A percentile compares a stretch with the other conserved stretches of the same genome.
These are phyloP conservation scores for Sclerotinia minor DNA, from an alignment of 2,329 filamentous ascomycete genomes.

Conservation along the genomic window DNA sequence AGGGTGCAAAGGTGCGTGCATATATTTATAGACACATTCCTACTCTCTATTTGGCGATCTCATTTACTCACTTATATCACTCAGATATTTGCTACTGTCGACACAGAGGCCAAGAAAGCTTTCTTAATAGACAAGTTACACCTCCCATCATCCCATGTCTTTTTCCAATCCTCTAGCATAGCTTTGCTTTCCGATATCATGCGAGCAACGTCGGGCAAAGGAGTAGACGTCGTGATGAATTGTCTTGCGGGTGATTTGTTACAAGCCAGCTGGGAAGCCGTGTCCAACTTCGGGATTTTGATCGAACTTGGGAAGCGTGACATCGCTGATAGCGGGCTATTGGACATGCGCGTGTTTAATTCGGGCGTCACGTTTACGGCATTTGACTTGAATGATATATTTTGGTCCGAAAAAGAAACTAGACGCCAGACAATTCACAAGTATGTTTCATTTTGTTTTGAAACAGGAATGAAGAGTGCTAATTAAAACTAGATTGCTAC, in stretches of 20 bases:
- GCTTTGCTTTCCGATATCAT: conserved; percentile 35
- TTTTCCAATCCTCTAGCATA: conserved; percentile 23
- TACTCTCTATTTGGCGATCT: no score
- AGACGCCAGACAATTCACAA: background rate
- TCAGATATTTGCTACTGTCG: conserved; percentile 34
- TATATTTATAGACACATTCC: background rate
- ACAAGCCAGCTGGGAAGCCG: conserved; percentile 38
- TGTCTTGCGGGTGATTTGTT: conserved; percentile 34
- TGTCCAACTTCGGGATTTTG: conserved; percentile 43
- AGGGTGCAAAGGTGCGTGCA: conserved; percentile 24
- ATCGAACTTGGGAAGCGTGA: conserved; percentile 45
- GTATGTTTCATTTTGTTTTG: background rate
- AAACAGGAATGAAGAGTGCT: background rate
- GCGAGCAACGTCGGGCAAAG: conserved; percentile 29
- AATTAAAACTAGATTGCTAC: background rate
- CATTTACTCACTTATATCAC: background rate
- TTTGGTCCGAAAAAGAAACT: background rate
- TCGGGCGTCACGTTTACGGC: conserved; percentile 29
- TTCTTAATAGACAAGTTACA: conserved; percentile 28
- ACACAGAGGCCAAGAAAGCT: conserved; percentile 22
- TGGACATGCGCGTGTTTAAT: conserved; percentile 38
- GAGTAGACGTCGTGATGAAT: conserved; percentile 38
- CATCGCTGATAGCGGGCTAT: conserved; percentile 24
- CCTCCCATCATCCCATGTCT: conserved; percentile 24
- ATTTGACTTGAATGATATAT: conserved; percentile 26